These are phyloP conservation scores for Rhodomyrtus psidioides DNA, from an alignment of 441 rosid genomes.

Conservation along the genomic window DNA sequence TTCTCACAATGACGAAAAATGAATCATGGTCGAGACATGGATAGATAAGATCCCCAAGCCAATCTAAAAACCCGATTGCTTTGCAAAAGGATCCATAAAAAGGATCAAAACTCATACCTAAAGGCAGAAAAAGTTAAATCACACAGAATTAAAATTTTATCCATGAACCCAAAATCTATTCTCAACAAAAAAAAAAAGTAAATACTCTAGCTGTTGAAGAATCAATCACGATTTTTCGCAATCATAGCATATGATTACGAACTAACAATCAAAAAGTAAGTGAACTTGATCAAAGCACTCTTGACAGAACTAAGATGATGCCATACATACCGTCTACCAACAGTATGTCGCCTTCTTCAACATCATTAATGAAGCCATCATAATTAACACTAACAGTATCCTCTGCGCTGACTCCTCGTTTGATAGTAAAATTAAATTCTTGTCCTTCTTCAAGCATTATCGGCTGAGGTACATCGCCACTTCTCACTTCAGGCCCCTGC, in stretches of 20 bases:
- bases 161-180: background rate
- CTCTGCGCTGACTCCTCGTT: constrained; percentile 63
- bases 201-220: background rate
- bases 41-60: background rate
- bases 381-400: constrained; percentile 92
- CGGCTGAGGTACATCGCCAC: constrained; percentile 93
- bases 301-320: background rate
- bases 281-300: background rate
- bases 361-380: constrained; percentile 88
- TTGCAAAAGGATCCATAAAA: background rate
- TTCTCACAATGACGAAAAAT: background rate
- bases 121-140: background rate
- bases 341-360: constrained; percentile 78
- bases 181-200: background rate
- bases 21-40: background rate
- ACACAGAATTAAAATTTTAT: background rate
- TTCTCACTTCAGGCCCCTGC: constrained; percentile 98
- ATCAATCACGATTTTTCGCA: background rate
- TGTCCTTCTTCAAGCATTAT: constrained; percentile 69
- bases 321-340: constrained; percentile 76
- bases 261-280: background rate
- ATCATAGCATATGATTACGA: background rate
- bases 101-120: background rate
- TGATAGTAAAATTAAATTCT: constrained; percentile 82
- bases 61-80: background rate